phyloP scores from a whole-genome alignment of 768 basidiomycete genomes.

The Hygrophoropsis aurantiaca region DNA sequence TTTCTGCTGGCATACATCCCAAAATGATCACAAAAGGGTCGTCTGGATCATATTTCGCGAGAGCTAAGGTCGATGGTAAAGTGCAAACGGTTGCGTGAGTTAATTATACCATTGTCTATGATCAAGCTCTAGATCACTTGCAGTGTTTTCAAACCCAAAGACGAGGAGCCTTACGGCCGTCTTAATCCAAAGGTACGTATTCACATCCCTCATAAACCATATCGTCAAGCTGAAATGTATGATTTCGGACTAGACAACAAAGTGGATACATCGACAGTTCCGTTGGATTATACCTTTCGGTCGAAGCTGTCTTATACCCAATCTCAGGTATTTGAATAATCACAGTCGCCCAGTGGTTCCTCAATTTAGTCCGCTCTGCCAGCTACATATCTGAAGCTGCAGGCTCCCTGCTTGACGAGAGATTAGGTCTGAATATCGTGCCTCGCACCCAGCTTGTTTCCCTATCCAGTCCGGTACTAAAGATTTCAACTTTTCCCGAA shows the following conservation, averaged over 20 bases:
- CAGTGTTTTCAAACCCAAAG: conserved; percentile 91
- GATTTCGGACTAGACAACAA: conserved; percentile 61
- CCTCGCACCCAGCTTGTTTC: conserved; percentile 84
- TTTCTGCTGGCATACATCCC: conserved; percentile 78
- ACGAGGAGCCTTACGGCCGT: conserved; percentile 85
- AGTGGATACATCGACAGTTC: conserved; percentile 88
- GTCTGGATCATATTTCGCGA: conserved; percentile 90
- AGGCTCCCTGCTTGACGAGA: conserved; percentile 77
- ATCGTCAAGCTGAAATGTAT: neutral
- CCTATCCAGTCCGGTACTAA: conserved; percentile 64
- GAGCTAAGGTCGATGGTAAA: conserved; percentile 71
- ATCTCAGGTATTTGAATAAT: conserved; percentile 58
- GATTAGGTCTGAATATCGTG: conserved; percentile 76
- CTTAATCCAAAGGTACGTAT: conserved; percentile 76
- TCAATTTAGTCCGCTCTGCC: neutral
- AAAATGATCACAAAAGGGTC: conserved; percentile 91
- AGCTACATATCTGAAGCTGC: conserved; percentile 91
- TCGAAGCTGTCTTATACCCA: conserved; percentile 84
- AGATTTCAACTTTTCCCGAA: neutral
- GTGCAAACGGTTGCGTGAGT: conserved; percentile 81
- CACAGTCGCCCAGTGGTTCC: neutral
- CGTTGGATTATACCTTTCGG: conserved; percentile 92
- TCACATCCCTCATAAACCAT: neutral
- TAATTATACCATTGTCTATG: neutral
- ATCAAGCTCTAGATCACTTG: neutral